Evolutionary conservation across 1,284 basidiomycete species (phyloP), one percentile per base, ranked within the genome.

Genomic region (Stygiomarasmius scandens): DNA sequence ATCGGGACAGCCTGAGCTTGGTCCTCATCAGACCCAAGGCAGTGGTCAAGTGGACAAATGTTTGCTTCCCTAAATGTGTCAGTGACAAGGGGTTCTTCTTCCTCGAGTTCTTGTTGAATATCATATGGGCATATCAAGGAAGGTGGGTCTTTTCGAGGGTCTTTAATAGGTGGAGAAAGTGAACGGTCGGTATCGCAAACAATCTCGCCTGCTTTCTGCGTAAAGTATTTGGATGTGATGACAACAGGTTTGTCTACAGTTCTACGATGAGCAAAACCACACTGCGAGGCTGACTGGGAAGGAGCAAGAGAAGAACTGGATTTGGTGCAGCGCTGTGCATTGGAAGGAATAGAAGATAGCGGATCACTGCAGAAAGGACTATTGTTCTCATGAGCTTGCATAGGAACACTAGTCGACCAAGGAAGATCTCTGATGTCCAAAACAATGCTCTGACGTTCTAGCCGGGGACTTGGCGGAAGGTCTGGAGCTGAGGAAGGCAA

Each of bases 251-350:
- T 44, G 32, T 23, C 25, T 12, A 29, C 51, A 34, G 19, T 55
- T 54, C 32, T 53, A 43, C n/a, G 44, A 36, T 34, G 60, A 52
- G 58, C 57, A 34, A 58, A 55, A 51, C 60, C 67, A 46, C 67
- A 52, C 61, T 82, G 82, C 51, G 81, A 84, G 32, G 76, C 82
- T 29, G 83, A 84, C 55, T 85, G 76, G 27, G 79, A 85, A 20
- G 84, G 84, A 29, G 73, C 72, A 12, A 86, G 65, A 38, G 82
- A 81, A 5, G 74, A 46, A 50, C 58, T 60, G 19, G 64, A 64
- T 12, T 19, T 49, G 14, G 27, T 23, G n/a, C 19, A 49, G 65
- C 48, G 54, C 56, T n/a, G 64, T 60, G 22, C n/a, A 29, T 38
- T 36, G 22, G 43, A 29, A 16, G 51, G 23, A 6, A 46, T 47